A percentile compares a stretch with the other conserved stretches of the same genome.
phyloP scores from a whole-genome alignment of 352 stramenopile genomes.

The Globisporangium irregulare region DNA sequence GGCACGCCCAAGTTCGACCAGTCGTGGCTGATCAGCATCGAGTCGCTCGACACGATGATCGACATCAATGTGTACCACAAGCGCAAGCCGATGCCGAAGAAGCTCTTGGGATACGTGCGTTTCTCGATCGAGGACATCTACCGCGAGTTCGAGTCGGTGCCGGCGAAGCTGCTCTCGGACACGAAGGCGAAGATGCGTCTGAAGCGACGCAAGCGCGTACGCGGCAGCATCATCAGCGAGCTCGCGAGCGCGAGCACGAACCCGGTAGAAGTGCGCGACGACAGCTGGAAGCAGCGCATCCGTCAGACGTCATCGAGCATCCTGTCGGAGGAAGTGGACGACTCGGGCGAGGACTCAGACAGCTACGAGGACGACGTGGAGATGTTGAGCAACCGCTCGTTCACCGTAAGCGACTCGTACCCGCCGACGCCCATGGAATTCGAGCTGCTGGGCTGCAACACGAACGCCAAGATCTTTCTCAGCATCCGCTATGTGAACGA shows the following conservation, averaged over 20 bases:
- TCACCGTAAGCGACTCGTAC: constrained; percentile 51
- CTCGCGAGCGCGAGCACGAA: constrained; percentile 36
- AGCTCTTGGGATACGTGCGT: constrained; percentile 62
- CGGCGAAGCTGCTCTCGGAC: constrained; percentile 65
- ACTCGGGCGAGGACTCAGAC: constrained; percentile 34
- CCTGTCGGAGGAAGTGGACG: constrained; percentile 34
- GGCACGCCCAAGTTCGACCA: constrained; percentile 74
- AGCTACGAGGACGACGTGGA: constrained; percentile 68
- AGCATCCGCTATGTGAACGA: constrained; percentile 88
- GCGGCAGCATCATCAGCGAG: constrained; percentile 77
- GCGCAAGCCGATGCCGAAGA: constrained; percentile 81
- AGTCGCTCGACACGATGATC: constrained; percentile 72
- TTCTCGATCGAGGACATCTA: constrained; percentile 87
- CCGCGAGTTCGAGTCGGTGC: constrained; percentile 72
- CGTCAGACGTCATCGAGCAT: constrained; percentile 33
- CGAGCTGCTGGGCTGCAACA: constrained; percentile 42
- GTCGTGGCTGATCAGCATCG: constrained; percentile 77
- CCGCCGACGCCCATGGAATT: constrained; percentile 47
- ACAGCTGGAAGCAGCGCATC: constrained; percentile 66
- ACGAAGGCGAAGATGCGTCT: constrained; percentile 69
- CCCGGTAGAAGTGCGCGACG: constrained; percentile 57
- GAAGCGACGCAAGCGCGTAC: constrained; percentile 76
- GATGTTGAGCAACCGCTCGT: constrained; percentile 50
- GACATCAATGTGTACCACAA: constrained; percentile 83
- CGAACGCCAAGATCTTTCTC: constrained; percentile 61